Evolutionary conservation across 495 filamentous ascomycete species (phyloP).

Genomic region (Pyronema domesticum): DNA sequence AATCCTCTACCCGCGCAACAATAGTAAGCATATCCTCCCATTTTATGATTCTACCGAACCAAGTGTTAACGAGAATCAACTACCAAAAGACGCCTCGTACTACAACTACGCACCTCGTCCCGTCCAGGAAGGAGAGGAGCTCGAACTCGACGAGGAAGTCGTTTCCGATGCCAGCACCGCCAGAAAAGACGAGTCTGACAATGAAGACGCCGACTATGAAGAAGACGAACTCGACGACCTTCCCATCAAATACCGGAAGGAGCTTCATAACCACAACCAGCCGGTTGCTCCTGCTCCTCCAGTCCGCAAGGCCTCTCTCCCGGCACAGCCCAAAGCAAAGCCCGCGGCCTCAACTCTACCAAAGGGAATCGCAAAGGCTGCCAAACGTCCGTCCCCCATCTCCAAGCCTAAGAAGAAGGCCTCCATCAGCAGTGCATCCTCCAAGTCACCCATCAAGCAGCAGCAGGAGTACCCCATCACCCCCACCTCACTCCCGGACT

Average conservation of each 20-base stretch:
- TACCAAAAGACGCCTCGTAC: conserved; percentile 1
- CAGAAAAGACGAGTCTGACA: conserved; percentile 36
- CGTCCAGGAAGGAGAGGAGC: not conserved
- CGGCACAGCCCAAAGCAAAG: not conserved
- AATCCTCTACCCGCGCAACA: conserved; percentile 19
- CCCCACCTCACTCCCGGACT: conserved; percentile 46
- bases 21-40: conserved; percentile 41
- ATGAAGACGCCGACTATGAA: conserved; percentile 36
- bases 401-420: conserved; percentile 30
- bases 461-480: conserved; percentile 39
- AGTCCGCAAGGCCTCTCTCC: not conserved
- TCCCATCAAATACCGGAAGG: conserved; percentile 13
- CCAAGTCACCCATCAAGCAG: conserved; percentile 28
- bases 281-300: conserved; percentile 11
- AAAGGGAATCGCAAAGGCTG: conserved; percentile 22
- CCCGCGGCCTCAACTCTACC: conserved; percentile 3
- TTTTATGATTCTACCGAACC: conserved; percentile 53
- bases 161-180: conserved; percentile 5
- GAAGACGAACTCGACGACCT: conserved; percentile 23
- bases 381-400: conserved; percentile 26
- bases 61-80: conserved; percentile 44
- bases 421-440: conserved; percentile 31
- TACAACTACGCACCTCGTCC: not conserved
- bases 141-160: conserved; percentile 14
- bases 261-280: conserved; percentile 11